These are phyloP conservation scores for Epichloe scottii DNA, from an alignment of 2,329 filamentous ascomycete species.

Conservation along the genomic window DNA sequence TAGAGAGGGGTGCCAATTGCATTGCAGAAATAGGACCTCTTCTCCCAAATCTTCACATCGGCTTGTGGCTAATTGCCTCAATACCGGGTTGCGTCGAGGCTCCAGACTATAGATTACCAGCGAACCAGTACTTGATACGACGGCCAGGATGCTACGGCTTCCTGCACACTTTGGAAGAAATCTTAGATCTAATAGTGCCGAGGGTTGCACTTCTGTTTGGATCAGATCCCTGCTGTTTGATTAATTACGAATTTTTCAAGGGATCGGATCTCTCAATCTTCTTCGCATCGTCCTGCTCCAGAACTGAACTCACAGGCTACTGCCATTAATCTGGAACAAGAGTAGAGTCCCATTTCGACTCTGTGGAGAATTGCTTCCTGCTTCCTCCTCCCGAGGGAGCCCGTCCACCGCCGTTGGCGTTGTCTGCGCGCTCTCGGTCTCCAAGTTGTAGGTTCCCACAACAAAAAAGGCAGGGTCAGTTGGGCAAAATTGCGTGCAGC, in stretches of 20 bases:
- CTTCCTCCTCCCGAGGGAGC: conserved; percentile 8
- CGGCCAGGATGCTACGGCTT: conserved; percentile 46
- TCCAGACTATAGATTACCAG: conserved; percentile 51
- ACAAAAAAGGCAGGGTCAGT: conserved; percentile 52
- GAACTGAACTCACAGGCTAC: conserved; percentile 40
- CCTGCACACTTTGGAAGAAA: conserved; percentile 45
- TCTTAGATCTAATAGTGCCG: conserved; percentile 73
- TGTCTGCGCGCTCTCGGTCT: conserved; percentile 29
- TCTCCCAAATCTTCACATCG: conserved; percentile 38
- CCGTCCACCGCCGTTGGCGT: conserved; percentile 8
- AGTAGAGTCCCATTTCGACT: conserved; percentile 62
- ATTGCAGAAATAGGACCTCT: conserved; percentile 54
- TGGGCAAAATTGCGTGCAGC: conserved; percentile 65
- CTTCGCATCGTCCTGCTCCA: background rate
- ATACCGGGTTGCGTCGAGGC: conserved; percentile 19
- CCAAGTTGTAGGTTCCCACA: conserved; percentile 73
- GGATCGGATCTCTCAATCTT: background rate
- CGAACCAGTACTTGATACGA: conserved; percentile 65
- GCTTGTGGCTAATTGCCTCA: conserved; percentile 31
- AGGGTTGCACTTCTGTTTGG: conserved; percentile 50
- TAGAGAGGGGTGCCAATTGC: conserved; percentile 55
- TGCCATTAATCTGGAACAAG: conserved; percentile 44
- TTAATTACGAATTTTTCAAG: background rate
- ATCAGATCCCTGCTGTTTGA: conserved; percentile 16
- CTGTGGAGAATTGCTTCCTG: conserved; percentile 32